Evolutionary conservation across 1,284 basidiomycete genomes (phyloP), one percentile per base, ranked within the genome.

Genomic region (Microbotryum violaceum): DNA sequence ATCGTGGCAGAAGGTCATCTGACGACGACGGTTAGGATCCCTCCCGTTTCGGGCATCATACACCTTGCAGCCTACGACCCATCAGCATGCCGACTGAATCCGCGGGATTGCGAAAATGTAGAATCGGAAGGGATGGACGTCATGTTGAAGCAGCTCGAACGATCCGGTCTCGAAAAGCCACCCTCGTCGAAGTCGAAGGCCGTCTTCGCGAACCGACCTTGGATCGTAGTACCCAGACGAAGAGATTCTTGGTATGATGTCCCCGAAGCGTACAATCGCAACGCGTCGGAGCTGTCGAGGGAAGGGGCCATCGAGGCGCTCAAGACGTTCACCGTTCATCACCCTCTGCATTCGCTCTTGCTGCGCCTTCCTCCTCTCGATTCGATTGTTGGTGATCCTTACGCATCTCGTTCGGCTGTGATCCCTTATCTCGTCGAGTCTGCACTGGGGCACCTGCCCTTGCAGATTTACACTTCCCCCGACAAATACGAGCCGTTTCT

Each of bases 21-120:
- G 25, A 59, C 54, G 46, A 63, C 58, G 37, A 64, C 55, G 54
- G 49, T 51, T 21, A 49, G 61, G 21, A 62, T 71, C n/a, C 70
- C 70, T 27, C 70, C 70, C 9, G 63, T 71, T 3, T 63, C 63
- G 18, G 70, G 70, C 14, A 49, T 71, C 49, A 56, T 68, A 10
- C 70, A 71, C 55, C 64, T 71, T 48, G 70, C 70, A 6, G 65
- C 66, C 10, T 71, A 71, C 52, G 57, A 55, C 27, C 69, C 65
- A 1, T 55, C 31, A 12, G 56, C 54, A 5, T 71, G 70, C 46
- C 51, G 65, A 5, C 42, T 57, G 16, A 70, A 71, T 31, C 57
- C 61, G 27, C 51, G 51, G n/a, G 70, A 71, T 44, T 71, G 68
- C 50, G 47, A 21, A n/a, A 58, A 61, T 47, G 63, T 71, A 44